Evolutionary conservation across 1,284 basidiomycete genomes (phyloP).

Genomic region (Laetiporus sulphureus): DNA sequence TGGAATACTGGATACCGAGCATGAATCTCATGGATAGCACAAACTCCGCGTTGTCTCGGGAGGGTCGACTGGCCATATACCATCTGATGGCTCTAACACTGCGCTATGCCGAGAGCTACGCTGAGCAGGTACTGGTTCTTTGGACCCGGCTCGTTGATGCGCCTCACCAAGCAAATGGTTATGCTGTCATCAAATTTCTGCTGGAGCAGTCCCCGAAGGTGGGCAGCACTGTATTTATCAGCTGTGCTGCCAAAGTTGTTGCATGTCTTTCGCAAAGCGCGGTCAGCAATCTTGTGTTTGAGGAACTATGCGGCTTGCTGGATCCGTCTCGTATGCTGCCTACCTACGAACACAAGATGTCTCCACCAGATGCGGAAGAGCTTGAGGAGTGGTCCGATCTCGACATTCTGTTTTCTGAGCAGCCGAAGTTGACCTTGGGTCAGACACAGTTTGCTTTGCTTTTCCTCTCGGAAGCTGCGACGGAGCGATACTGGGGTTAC

Average conservation of each 20-base stretch:
- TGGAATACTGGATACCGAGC: slow-evolving; percentile 78
- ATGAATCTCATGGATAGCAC: slow-evolving; percentile 66
- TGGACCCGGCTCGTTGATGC: slow-evolving; percentile 74
- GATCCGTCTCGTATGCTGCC: slow-evolving; percentile 82
- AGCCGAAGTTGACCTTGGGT: slow-evolving; percentile 62
- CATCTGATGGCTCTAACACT: slow-evolving; percentile 84
- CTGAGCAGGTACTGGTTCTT: slow-evolving; percentile 79
- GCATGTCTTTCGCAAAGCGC: slow-evolving; percentile 80
- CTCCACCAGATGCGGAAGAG: slow-evolving; percentile 63
- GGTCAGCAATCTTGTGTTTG: slow-evolving; percentile 70
- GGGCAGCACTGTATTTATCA: slow-evolving; percentile 72
- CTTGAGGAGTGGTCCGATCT: slow-evolving; percentile 71
- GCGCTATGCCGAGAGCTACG: slow-evolving; percentile 69
- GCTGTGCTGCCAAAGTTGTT: slow-evolving; percentile 77
- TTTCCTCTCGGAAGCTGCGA: slow-evolving; percentile 78
- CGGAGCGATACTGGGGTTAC: slow-evolving; percentile 76
- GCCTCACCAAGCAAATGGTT: slow-evolving; percentile 69
- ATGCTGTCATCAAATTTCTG: slow-evolving; percentile 78
- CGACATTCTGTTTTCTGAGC: slow-evolving; percentile 65
- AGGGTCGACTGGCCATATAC: slow-evolving; percentile 67
- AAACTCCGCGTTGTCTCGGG: slow-evolving; percentile 46
- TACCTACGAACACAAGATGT: slow-evolving; percentile 63
- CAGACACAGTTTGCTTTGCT: slow-evolving; percentile 86
- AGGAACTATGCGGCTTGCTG: slow-evolving; percentile 80
- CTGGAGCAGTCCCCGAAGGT: slow-evolving; percentile 86